Conservation (phyloP, 768 basidiomycete species). For the Boletus sp. region DNA sequence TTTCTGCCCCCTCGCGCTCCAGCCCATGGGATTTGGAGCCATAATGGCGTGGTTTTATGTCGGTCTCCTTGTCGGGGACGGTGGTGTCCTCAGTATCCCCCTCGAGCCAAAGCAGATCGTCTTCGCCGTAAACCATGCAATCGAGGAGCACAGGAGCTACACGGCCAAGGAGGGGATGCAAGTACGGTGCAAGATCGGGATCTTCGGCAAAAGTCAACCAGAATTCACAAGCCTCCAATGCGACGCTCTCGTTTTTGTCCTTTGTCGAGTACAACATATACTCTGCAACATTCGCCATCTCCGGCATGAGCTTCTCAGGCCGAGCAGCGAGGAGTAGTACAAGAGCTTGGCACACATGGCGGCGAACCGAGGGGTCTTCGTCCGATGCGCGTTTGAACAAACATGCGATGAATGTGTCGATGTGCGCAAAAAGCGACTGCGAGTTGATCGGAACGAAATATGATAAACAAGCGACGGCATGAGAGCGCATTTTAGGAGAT, state of each 20-base stretch:
- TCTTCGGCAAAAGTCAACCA: constrained; percentile 99
- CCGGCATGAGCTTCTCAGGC: constrained; percentile 95
- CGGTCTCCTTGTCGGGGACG: constrained; percentile 90
- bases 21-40: constrained; percentile 80
- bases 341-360: constrained; percentile 93
- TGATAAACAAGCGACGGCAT: constrained; percentile 91
- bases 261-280: constrained; percentile 99
- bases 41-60: constrained; percentile 96
- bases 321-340: constrained; percentile 89
- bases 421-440: constrained; percentile 84
- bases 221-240: constrained; percentile 98
- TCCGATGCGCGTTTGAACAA: constrained; percentile 95
- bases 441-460: constrained; percentile 87
- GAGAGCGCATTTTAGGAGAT: constrained; percentile 84
- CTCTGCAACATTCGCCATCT: constrained; percentile 92
- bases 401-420: constrained; percentile 90
- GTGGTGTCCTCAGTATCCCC: constrained; percentile 85
- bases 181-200: constrained; percentile 75
- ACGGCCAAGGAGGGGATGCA: constrained; percentile 84
- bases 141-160: constrained; percentile 94
- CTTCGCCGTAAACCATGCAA: constrained; percentile 96
- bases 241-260: constrained; percentile 94
- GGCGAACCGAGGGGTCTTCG: constrained; percentile 88
- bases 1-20: constrained; percentile 59
- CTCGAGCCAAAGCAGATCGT: constrained; percentile 93